Base-by-base conservation (phyloP, 2,329 filamentous ascomycete species). In the Laburnicola sp. region DNA sequence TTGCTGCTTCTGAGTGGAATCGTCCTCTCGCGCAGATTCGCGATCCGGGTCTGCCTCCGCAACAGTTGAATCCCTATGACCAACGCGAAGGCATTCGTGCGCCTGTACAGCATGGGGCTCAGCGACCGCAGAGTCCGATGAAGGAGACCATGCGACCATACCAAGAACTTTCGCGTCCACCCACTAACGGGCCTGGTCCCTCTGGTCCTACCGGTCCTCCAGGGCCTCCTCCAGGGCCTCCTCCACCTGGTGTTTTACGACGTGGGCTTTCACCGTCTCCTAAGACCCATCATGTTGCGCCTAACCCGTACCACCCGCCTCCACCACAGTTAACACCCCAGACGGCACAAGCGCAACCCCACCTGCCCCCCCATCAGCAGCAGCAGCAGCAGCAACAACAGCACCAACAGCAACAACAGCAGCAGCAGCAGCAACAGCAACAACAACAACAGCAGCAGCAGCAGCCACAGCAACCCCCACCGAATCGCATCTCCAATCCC, bases 51-150 rank as follows among this genome's bases (percentile, higher is more conserved):
- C 76, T 76, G 54, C 79, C 87, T 37, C 87, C 88, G 39, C 88
- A 91, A 70, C 86, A 87, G 34, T 80, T 87, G 25, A 93, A 94
- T 63, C 89, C 88, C 0, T 95, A 91, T 68, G 92, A 96, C 55
- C 85, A 87, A 64, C 86, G 86, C 53, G 89, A 95, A 63, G 80
- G 80, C 39, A 83, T 87, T 69, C 84, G 89, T 40, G 86, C 83
- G 22, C 85, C 85, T 45, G 82, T 82, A 23, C 85, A 85, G 53
- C 83, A 74, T 57, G 65, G 86, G 42, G 82, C 86, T 53, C 83
- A 83, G 42, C 83, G 89, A 40, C 89, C 89, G 65, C 85, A 85
- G 30, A 95, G 89, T 68, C 90, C 90, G 43, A 84, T 87, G 52
- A 84, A 86, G 71, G 88, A 94, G 59, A 81, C 83, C 51, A 84